Evolutionary conservation across 305 asterid genomes (phyloP).

Genomic region (Fraxinus sp.): DNA sequence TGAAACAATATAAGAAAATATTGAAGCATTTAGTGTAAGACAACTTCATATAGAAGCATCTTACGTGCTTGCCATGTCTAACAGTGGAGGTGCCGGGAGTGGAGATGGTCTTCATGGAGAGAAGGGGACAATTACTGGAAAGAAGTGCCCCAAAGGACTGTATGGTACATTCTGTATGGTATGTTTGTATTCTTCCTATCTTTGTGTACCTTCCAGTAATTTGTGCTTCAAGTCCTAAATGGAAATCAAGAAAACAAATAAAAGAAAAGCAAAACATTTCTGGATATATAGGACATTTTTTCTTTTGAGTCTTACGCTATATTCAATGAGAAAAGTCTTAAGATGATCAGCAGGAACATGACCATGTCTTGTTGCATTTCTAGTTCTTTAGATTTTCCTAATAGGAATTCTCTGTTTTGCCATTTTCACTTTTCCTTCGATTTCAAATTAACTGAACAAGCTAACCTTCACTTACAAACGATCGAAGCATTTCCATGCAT

Average conservation of each 20-base stretch:
- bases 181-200: conserved; percentile 44
- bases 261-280: conserved; percentile 16
- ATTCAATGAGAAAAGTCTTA: neutral
- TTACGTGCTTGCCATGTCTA: conserved; percentile 29
- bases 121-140: conserved; percentile 86
- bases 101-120: conserved; percentile 78
- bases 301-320: neutral
- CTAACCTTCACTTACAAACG: conserved; percentile 13
- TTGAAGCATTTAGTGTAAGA: conserved; percentile 8
- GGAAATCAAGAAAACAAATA: conserved; percentile 16
- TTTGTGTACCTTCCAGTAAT: conserved; percentile 24
- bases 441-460: conserved; percentile 6
- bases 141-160: conserved; percentile 91
- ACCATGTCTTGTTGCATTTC: conserved; percentile 15
- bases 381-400: conserved; percentile 11
- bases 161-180: conserved; percentile 91
- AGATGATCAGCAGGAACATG: conserved; percentile 12
- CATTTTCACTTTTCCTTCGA: neutral
- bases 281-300: conserved; percentile 4
- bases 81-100: conserved; percentile 86
- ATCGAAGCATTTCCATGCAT: neutral
- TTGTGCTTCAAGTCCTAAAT: conserved; percentile 23
- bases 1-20: conserved; percentile 6
- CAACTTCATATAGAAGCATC: conserved; percentile 19
- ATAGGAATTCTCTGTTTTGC: neutral